These are phyloP conservation scores for Aspergillus hortae DNA, from an alignment of 2,329 filamentous ascomycete genomes.

Conservation along the genomic window DNA sequence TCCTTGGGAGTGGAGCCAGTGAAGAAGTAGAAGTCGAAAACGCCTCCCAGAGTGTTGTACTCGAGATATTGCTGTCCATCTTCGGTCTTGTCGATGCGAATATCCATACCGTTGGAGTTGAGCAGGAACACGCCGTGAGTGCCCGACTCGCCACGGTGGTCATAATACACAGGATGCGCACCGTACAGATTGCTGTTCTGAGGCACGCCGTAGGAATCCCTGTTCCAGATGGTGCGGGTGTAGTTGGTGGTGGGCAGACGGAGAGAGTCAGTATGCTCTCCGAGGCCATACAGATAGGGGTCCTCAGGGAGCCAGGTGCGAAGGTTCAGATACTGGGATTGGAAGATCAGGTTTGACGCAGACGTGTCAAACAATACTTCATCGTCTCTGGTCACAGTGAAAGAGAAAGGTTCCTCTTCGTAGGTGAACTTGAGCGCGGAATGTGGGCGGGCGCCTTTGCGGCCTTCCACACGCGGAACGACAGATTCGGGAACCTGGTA, in stretches of 20 bases:
- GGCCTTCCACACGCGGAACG: constrained; percentile 55
- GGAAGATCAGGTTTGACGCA: constrained; percentile 65
- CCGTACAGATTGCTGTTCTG: constrained; percentile 66
- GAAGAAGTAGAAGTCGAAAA: constrained; percentile 69
- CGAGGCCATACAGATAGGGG: constrained; percentile 73
- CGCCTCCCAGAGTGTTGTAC: constrained; percentile 74
- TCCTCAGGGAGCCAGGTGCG: constrained; percentile 65
- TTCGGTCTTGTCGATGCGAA: constrained; percentile 65
- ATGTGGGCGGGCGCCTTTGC: constrained; percentile 44
- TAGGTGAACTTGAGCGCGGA: constrained; percentile 48
- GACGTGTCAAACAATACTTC: constrained; percentile 65
- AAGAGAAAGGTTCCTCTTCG: constrained; percentile 61
- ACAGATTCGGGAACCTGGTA: constrained; percentile 72
- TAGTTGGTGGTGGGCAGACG: constrained; percentile 66
- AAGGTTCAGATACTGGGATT: constrained; percentile 72
- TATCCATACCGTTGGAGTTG: constrained; percentile 74
- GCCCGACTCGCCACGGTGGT: constrained; percentile 58
- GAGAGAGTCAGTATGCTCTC: constrained; percentile 71
- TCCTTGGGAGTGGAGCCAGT: constrained; percentile 57
- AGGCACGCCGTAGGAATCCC: constrained; percentile 63
- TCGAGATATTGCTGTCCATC: constrained; percentile 66
- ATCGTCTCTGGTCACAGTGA: constrained; percentile 50
- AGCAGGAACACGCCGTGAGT: constrained; percentile 66
- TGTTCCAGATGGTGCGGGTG: constrained; percentile 66
- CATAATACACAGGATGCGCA: constrained; percentile 71